Conservation (phyloP, 106 monocot genomes). For the Dendrobium chrysotoxum region DNA sequence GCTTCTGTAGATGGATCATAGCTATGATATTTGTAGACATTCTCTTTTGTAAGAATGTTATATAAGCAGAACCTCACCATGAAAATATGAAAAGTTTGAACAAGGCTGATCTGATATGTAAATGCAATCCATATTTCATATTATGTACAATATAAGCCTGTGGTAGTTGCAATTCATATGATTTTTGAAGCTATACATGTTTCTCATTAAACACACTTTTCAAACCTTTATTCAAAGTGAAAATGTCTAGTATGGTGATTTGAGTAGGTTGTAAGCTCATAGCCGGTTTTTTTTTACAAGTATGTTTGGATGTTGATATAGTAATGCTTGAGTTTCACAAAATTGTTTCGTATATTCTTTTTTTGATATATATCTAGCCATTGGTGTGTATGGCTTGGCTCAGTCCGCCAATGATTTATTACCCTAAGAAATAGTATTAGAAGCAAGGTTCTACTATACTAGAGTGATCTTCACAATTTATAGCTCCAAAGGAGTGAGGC, state of each 20-base stretch:
- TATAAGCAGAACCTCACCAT: no score
- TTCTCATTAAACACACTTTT: not conserved
- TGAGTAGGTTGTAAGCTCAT: not conserved
- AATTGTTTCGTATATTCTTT: no score
- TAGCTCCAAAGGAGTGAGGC: no score
- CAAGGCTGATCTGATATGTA: not conserved
- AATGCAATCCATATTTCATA: no score
- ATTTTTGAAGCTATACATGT: not conserved
- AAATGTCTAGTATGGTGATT: not conserved
- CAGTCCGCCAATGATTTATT: no score
- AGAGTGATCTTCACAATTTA: no score
- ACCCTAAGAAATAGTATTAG: no score
- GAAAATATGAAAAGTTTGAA: not conserved
- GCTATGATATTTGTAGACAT: not conserved
- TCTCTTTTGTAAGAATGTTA: no score
- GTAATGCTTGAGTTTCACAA: not conserved
- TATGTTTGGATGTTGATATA: not conserved
- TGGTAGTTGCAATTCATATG: not conserved
- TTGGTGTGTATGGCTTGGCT: no score
- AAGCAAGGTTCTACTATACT: no score
- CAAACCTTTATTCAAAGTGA: not conserved
- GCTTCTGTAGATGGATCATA: not conserved
- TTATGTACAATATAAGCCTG: not conserved
- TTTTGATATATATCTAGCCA: no score
- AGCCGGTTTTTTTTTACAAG: not conserved